Conservation (phyloP, 2,329 filamentous ascomycete genomes). For the Leptosphaerulina australis region DNA sequence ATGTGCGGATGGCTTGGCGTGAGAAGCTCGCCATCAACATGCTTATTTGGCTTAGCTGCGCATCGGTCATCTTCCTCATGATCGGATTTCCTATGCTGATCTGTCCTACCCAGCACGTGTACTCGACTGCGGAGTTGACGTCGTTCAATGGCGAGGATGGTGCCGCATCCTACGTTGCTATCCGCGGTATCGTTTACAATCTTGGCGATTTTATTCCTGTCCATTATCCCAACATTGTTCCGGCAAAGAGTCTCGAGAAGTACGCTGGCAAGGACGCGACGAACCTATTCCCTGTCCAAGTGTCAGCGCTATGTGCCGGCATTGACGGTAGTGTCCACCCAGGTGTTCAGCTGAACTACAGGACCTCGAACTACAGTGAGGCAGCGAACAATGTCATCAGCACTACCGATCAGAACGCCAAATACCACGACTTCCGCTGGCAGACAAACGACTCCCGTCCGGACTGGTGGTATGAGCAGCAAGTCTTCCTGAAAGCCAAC, state of each 20-base stretch:
- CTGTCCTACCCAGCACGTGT: constrained; percentile 91
- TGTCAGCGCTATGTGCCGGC: constrained; percentile 87
- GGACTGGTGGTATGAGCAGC: constrained; percentile 92
- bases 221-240: constrained; percentile 77
- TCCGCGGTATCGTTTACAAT: constrained; percentile 90
- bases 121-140: constrained; percentile 75
- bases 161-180: constrained; percentile 71
- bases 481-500: constrained; percentile 74
- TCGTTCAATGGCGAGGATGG: constrained; percentile 74
- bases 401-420: constrained; percentile 71
- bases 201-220: constrained; percentile 72
- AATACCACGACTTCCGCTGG: constrained; percentile 92
- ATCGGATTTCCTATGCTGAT: constrained; percentile 84
- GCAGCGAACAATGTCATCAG: constrained; percentile 66
- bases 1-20: constrained; percentile 90
- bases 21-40: constrained; percentile 98
- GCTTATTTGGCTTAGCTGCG: constrained; percentile 89
- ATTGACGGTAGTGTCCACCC: constrained; percentile 69
- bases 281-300: constrained; percentile 88
- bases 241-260: constrained; percentile 68
- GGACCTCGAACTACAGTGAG: constrained; percentile 74
- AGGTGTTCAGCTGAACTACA: constrained; percentile 84
- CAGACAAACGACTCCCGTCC: constrained; percentile 80
- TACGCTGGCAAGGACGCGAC: constrained; percentile 92
- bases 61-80: constrained; percentile 83